Base-by-base conservation (phyloP, 257 asterid genomes). In the Solanum virginianum region DNA sequence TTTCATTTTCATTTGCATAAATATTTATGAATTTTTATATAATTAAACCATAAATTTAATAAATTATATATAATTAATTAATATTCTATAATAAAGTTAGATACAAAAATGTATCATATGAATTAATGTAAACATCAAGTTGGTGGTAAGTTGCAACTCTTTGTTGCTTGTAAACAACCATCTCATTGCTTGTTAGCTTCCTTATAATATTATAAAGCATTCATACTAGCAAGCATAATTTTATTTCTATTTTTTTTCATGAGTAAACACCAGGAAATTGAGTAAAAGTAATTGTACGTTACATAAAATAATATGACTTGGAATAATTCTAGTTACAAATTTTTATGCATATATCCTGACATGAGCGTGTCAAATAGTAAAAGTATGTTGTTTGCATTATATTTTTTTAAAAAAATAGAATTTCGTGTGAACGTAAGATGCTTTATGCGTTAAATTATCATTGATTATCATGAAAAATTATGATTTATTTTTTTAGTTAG, bases 341-440 rank as follows among this genome's bases (percentile, higher is more conserved):
- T 7, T 7, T 29, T 66, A 29, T 29, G 2, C n/a, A 29, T 29
- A 66, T 66, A 7, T 15, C 22, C 16, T 66, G 36, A 2, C 36
- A 32, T 32, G 36, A 32, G 36, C 36, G 36, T 32, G 36, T 32
- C 36, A 32, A 32, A 4, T 32, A 32, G 4, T 2, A 32, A 32
- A 32, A 32, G 36, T 12, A 51, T 4, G 13, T 5, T 51, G 2
- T 10, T 4, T 9, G 11, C 4, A 49, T 49, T 5, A 49, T 13
- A 49, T 10, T 10, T 49, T 49, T 49, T 32, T 29, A 0, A 3
- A 10, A 11, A 9, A 9, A 49, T 10, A 10, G 6, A 60, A 62
- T 4, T 0, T 4, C n/a, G 5, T 0, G 2, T 20, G 20, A 59
- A 10, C 0, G 20, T 20, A 4, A 59, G 7, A 59, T 59, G 1